Evolutionary conservation across 495 filamentous ascomycete species (phyloP), one percentile per base, ranked within the genome.

Genomic region (Neurospora sp.): DNA sequence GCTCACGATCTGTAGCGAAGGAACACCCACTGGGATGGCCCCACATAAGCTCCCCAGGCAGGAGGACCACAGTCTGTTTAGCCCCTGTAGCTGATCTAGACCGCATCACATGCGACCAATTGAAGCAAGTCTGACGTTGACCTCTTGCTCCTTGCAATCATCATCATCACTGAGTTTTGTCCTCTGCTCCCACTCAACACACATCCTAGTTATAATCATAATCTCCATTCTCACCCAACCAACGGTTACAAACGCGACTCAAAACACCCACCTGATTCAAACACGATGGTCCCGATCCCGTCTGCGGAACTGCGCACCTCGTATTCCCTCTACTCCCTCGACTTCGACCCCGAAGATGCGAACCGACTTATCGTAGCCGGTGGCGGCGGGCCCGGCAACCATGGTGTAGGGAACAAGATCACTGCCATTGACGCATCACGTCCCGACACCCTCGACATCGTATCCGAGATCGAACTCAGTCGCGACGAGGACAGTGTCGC

Each of bases 401-500:
- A 87, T 77, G 96, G 94, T 68, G 93, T 98, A 41, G 89, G 89
- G 39, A 99, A 98, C 82, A 95, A 94, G 82, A 94, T 98, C 80
- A 90, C 87, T 35, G 82, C 94, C 39, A 83, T 97, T 39, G 90
- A 96, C 77, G 86, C 89, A 78, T 86, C 86, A 83, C 86, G 84
- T 75, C 76, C 78, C 1, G 81, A 87, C 16, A 85, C 92, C 35
- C 81, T 97, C 61, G 84, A 86, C 47, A 84, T 90, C 75, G 80
- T 86, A n/a, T 86, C 90, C 73, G 92, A 96, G 76, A 83, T 97
- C 77, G 91, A 93, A 40, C 88, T 98, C 71, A 93, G 91, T 75
- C 87, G 88, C 77, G 89, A 97, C 77, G 96, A 98, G 82, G 96
- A 99, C 84, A 96, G 91, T 59, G 93, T 97, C 75, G 94, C 91